Base-by-base conservation (phyloP, 2,329 filamentous ascomycete species). In the Mollisia scopiformis region DNA sequence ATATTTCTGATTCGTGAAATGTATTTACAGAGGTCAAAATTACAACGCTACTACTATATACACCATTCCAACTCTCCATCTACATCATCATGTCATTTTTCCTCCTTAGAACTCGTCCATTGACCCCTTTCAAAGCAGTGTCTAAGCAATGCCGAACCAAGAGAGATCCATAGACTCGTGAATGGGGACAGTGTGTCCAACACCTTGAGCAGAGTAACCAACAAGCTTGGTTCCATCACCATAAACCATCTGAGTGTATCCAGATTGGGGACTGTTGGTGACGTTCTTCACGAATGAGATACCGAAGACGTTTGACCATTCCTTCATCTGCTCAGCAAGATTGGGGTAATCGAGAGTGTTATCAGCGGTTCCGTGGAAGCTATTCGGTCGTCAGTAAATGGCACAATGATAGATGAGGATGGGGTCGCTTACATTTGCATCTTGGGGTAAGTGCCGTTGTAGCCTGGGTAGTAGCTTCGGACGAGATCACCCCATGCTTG, bases 401-500 rank as follows among this genome's bases (percentile, higher is more conserved):
- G 70, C 16, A 30, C 16, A 35, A 19, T 35, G 37, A 16, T 16
- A 14, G n/a, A 1, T 16, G 13, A n/a, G 16, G 14, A 5, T 78
- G 19, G 10, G 43, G 35, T 14, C 6, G 54, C 66, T 51, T 49
- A 69, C 66, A 69, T 63, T 47, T 63, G 68, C 75, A 81, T 77
- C 61, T 73, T 73, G 14, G 79, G 76, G 8, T 76, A 71, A 1
- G 71, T 60, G 7, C 79, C 78, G 19, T 68, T 76, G 55, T 75
- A 76, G 0, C 72, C 71, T 1, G 74, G 69, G 61, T 75, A 75
- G 39, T 79, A 78, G 58, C 73, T 73, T 27, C 74, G 71, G 13
- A 79, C 82, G 25, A 78, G 73, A 62, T 77, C 74, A 11, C 80
- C 79, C 82, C 83, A 85, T 57, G 79, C 74, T 62, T 78, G 71